phyloP scores from a whole-genome alignment of 2,329 filamentous ascomycete genomes.

The Aspergillus novoparasiticus region DNA sequence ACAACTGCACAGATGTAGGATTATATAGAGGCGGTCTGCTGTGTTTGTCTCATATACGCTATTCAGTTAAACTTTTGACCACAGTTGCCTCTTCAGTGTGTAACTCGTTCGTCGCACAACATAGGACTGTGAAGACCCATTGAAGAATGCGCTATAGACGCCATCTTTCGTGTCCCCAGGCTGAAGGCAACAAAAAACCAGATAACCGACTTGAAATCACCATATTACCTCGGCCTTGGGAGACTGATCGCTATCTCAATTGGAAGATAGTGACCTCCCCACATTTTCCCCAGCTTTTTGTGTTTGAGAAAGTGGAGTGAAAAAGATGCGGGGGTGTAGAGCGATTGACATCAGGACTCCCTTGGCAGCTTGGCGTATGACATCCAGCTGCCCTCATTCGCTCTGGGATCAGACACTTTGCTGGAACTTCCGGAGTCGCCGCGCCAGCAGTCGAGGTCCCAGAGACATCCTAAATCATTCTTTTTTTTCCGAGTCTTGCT shows the following conservation, averaged over 20 bases:
- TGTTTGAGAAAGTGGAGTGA: slow-evolving; percentile 1
- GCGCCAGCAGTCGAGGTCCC: not conserved
- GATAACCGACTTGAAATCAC: not conserved
- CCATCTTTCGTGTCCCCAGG: not conserved
- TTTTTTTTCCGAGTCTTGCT: no score
- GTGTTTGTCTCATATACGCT: not conserved
- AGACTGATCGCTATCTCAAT: slow-evolving; percentile 1
- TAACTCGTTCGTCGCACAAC: not conserved
- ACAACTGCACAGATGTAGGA: not conserved
- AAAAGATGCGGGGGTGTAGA: not conserved
- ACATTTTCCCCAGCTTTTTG: slow-evolving; percentile 4
- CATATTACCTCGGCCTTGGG: not conserved
- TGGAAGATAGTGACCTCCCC: not conserved
- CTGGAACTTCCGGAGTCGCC: not conserved
- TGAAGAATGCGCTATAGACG: not conserved
- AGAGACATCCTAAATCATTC: not conserved
- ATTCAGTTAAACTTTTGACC: not conserved
- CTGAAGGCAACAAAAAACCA: not conserved
- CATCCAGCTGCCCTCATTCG: not conserved
- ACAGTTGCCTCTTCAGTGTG: not conserved
- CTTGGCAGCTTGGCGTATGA: not conserved
- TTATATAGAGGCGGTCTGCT: not conserved
- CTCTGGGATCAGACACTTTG: not conserved
- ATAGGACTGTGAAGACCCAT: not conserved
- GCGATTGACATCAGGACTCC: slow-evolving; percentile 3